These are phyloP conservation scores for Cutaneotrichosporon dermatis DNA, from an alignment of 1,284 basidiomycete species.

Conservation along the genomic window DNA sequence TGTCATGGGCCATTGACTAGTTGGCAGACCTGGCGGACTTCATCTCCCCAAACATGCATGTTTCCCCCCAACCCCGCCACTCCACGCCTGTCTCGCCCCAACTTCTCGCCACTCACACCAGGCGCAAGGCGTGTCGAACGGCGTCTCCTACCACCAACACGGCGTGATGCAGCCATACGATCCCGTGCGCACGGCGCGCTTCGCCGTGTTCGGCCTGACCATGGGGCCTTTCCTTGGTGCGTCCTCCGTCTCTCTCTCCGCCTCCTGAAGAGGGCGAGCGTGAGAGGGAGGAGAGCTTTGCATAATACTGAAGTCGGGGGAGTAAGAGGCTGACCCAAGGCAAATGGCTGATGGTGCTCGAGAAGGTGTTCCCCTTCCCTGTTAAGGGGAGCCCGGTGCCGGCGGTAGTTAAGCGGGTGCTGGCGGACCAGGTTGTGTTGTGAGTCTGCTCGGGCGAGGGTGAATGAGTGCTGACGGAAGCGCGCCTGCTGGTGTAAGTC, in stretches of 20 bases:
- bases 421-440: slow-evolving; percentile 76
- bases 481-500: slow-evolving; percentile 8
- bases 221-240: slow-evolving; percentile 57
- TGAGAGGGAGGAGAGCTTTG: too few species aligned
- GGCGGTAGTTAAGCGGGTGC: slow-evolving; percentile 67
- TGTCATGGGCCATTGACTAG: too few species aligned
- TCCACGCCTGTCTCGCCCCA: too few species aligned
- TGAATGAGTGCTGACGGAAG: neutral
- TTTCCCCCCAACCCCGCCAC: too few species aligned
- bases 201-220: slow-evolving; percentile 73
- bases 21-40: too few species aligned
- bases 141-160: slow-evolving; percentile 20
- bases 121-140: slow-evolving; percentile 65
- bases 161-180: slow-evolving; percentile 55
- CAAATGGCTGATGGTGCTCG: slow-evolving; percentile 76
- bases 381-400: slow-evolving; percentile 33
- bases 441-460: slow-evolving; percentile 48
- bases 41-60: too few species aligned
- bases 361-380: slow-evolving; percentile 65
- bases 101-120: slow-evolving; percentile 10
- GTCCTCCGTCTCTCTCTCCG: too few species aligned
- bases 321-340: slow-evolving; percentile 54
- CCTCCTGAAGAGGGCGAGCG: too few species aligned
- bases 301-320: too few species aligned
- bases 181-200: slow-evolving; percentile 67